Conservation (phyloP, 78 protist genomes). For the Guillardia theta region DNA sequence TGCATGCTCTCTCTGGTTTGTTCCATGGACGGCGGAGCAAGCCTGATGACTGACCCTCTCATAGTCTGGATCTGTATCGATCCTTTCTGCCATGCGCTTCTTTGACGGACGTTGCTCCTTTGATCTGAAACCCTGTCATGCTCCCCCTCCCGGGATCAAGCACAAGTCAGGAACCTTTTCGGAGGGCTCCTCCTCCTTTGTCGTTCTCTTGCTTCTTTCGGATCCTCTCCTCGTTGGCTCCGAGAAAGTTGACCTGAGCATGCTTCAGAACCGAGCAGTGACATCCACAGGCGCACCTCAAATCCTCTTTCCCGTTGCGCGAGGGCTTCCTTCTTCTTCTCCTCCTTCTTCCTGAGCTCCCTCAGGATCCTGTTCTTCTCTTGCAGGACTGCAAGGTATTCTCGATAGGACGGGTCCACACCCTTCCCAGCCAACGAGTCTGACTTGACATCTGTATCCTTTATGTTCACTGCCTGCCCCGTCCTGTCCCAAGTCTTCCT, state of each 20-base stretch:
- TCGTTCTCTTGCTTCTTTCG: background rate
- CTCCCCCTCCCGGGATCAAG: too few relatives aligned
- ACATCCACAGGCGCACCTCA: too few relatives aligned
- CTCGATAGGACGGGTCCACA: background rate
- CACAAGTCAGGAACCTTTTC: too few relatives aligned
- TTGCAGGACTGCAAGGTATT: constrained; percentile 3
- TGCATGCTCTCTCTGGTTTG: background rate
- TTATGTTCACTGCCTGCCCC: too few relatives aligned
- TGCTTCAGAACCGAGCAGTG: too few relatives aligned
- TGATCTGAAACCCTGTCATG: too few relatives aligned
- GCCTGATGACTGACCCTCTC: background rate
- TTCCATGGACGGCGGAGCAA: background rate
- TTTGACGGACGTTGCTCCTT: background rate
- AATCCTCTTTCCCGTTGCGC: background rate
- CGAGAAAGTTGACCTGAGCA: background rate
- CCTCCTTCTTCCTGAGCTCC: background rate
- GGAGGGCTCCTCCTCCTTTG: too few relatives aligned
- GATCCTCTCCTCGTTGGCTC: background rate
- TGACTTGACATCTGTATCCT: too few relatives aligned
- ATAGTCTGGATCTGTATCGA: background rate
- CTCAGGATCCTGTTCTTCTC: background rate
- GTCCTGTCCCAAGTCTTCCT: too few relatives aligned
- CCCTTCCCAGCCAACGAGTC: background rate
- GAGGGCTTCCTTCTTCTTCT: background rate
- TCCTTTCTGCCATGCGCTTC: background rate